These are phyloP conservation scores for Macrolepiota fuliginosa DNA, from an alignment of 768 basidiomycete species.

Conservation along the genomic window DNA sequence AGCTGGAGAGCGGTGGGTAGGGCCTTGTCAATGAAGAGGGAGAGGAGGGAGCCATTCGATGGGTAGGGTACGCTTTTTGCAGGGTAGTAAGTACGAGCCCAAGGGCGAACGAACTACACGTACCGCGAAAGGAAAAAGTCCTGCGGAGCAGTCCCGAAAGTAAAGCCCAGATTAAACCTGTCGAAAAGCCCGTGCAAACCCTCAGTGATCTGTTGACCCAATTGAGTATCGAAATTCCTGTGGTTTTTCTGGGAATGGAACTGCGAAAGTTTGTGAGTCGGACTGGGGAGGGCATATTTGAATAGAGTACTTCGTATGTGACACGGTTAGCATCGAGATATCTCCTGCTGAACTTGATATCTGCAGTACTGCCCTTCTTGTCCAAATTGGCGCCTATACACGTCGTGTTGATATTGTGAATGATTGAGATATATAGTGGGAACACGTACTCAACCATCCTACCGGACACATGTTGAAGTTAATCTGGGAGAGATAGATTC, in stretches of 20 bases:
- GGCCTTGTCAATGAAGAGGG: constrained; percentile 54
- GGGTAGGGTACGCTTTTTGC: constrained; percentile 55
- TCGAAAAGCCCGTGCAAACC: constrained; percentile 52
- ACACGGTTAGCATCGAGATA: constrained; percentile 82
- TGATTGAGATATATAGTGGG: not conserved
- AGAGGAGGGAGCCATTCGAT: constrained; percentile 57
- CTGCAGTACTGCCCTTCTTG: constrained; percentile 34
- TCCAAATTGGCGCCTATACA: constrained; percentile 47
- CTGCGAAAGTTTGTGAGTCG: constrained; percentile 26
- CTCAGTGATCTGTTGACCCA: constrained; percentile 50
- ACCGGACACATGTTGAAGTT: not conserved
- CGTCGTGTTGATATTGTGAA: not conserved
- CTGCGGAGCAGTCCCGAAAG: constrained; percentile 73
- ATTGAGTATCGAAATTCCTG: constrained; percentile 57
- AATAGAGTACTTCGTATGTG: constrained; percentile 55
- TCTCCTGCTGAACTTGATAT: constrained; percentile 63
- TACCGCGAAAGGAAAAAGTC: constrained; percentile 69
- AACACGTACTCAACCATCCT: constrained; percentile 64
- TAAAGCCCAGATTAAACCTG: constrained; percentile 58
- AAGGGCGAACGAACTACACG: constrained; percentile 16
- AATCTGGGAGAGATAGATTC: not conserved
- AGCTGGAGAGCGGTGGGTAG: constrained; percentile 53
- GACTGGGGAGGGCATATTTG: not conserved
- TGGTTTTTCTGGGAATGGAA: constrained; percentile 60
- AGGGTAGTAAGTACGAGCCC: not conserved